A percentile compares a stretch with the other conserved stretches of the same genome.
Evolutionary conservation across 495 filamentous ascomycete species (phyloP).

Genomic region (Lophium mytilinum): DNA sequence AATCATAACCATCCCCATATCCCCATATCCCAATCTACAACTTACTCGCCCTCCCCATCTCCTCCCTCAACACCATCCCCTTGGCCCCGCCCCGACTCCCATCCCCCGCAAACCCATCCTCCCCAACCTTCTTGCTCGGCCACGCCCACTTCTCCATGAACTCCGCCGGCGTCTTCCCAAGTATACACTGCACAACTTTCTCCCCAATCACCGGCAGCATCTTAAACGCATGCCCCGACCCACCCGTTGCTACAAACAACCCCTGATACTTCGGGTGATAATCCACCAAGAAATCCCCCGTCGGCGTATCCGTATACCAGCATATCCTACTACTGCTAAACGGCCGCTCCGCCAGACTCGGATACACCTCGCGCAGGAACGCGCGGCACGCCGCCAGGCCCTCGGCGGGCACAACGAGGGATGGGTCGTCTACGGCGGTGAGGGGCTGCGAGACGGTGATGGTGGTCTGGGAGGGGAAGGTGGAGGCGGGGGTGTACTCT

Average conservation of each 20-base stretch:
- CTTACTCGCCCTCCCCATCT: slow-evolving; percentile 35
- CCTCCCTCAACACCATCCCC: slow-evolving; percentile 47
- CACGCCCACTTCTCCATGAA: slow-evolving; percentile 36
- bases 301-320: slow-evolving; percentile 30
- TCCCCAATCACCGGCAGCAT: slow-evolving; percentile 44
- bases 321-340: slow-evolving; percentile 65
- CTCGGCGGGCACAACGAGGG: slow-evolving; percentile 46
- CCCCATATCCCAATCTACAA: slow-evolving; percentile 32
- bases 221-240: slow-evolving; percentile 45
- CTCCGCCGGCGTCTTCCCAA: slow-evolving; percentile 31
- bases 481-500: slow-evolving; percentile 5
- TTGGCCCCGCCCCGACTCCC: slow-evolving; percentile 53
- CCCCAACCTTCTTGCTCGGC: slow-evolving; percentile 30
- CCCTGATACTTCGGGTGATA: slow-evolving; percentile 24
- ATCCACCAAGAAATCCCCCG: slow-evolving; percentile 27
- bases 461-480: slow-evolving; percentile 4
- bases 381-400: slow-evolving; percentile 52
- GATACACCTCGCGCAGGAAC: slow-evolving; percentile 56
- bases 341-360: slow-evolving; percentile 54
- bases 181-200: slow-evolving; percentile 36
- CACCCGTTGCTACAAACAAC: slow-evolving; percentile 44
- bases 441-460: slow-evolving; percentile 43
- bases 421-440: slow-evolving; percentile 38
- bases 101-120: slow-evolving; percentile 52
- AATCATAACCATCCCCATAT: background rate